These are phyloP conservation scores for Fusarium haematococcum DNA, from an alignment of 2,329 filamentous ascomycete species.

Conservation along the genomic window DNA sequence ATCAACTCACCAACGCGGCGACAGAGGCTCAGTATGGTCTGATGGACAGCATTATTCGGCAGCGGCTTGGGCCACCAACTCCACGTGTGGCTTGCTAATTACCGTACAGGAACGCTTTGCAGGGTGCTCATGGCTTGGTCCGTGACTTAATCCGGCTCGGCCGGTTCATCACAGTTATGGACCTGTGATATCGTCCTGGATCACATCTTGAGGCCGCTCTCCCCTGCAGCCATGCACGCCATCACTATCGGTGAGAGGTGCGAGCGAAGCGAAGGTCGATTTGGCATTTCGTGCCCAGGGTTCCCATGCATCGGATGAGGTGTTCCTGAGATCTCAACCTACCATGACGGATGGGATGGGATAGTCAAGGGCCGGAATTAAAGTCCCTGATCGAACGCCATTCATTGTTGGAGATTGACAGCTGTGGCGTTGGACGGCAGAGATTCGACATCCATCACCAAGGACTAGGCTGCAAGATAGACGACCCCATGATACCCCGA, in stretches of 20 bases:
- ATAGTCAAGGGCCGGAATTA: background rate
- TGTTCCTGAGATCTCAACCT: slow-evolving; percentile 19
- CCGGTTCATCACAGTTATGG: slow-evolving; percentile 27
- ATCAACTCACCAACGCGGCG: slow-evolving; percentile 26
- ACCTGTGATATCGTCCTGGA: slow-evolving; percentile 19
- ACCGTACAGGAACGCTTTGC: slow-evolving; percentile 25
- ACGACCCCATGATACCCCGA: slow-evolving; percentile 1
- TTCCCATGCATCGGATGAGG: slow-evolving; percentile 30
- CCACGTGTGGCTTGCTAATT: slow-evolving; percentile 36
- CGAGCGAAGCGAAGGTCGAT: slow-evolving; percentile 6
- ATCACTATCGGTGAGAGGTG: slow-evolving; percentile 1
- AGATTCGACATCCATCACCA: background rate
- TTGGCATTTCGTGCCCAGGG: slow-evolving; percentile 24
- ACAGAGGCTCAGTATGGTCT: slow-evolving; percentile 27
- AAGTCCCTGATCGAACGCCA: background rate
- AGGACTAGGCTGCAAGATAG: background rate
- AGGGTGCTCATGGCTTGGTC: slow-evolving; percentile 25
- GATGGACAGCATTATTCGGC: slow-evolving; percentile 29
- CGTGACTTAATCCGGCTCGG: slow-evolving; percentile 31
- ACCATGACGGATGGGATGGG: slow-evolving; percentile 1
- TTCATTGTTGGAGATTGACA: slow-evolving; percentile 7
- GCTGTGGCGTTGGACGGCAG: background rate
- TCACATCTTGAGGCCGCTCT: slow-evolving; percentile 1
- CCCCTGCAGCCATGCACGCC: slow-evolving; percentile 14
- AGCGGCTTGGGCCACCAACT: slow-evolving; percentile 22